Base-by-base conservation (phyloP, 345 rosid genomes). In the Turritis glabra region DNA sequence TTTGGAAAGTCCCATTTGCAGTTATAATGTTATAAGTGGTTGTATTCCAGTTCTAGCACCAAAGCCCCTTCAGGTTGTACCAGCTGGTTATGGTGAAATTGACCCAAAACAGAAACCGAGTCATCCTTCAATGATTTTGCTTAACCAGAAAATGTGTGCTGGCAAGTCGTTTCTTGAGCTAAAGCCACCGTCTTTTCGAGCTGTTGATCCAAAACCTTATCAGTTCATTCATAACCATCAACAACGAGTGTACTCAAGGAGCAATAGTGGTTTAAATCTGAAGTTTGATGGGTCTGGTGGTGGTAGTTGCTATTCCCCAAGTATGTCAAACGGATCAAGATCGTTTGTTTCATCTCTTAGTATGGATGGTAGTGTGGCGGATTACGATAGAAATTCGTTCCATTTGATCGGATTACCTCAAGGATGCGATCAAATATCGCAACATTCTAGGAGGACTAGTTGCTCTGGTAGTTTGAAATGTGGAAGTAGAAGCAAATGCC, bases 271-370 rank as follows among this genome's bases (percentile, higher is more conserved):
- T 32, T 80, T 85, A 17, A 89, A 82, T 60, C 71, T 89, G 2
- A 83, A 82, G 64, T 87, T 89, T 81, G 89, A 86, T 79, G 87
- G 86, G 22, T 69, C 86, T 62, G 0, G 5, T 13, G 58, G 80
- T 62, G 53, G 77, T 35, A 67, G 78, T 64, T 82, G 88, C 71
- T 76, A 63, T 35, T 71, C 85, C 3, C 91, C 86, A 50, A 81
- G 86, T 64, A 48, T 83, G 43, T 86, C 89, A 3, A 77, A 81
- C 4, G 82, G 89, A 37, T 87, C 95, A 40, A 79, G 91, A 74
- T 89, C 91, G 50, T 80, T 87, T 53, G 71, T 85, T 7, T 87
- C 95, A 37, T 87, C 96, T 65, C 61, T 87, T 26, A 89, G 92
- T 72, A 72, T 86, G 83, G 86, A 87, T 80, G 81, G 83, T 38